Percentiles rank a stretch among this genome's conserved stretches.
phyloP scores from a whole-genome alignment of 169 alveolate genomes.

The Eimeria praecox region DNA sequence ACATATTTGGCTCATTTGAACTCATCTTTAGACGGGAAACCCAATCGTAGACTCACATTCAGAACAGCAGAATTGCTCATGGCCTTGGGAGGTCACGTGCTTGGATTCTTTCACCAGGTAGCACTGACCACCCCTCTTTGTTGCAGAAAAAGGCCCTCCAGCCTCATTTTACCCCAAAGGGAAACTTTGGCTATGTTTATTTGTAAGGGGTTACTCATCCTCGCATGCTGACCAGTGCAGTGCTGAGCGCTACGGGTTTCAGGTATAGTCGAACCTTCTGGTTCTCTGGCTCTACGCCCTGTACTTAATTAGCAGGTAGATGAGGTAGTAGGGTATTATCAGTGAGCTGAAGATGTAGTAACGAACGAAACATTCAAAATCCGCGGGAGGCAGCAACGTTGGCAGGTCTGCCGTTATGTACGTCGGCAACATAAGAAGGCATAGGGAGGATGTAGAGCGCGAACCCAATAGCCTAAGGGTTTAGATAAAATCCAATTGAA shows the following conservation, averaged over 20 bases:
- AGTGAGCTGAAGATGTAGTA: background rate
- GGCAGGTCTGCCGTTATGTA: background rate
- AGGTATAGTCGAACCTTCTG: too few relatives aligned
- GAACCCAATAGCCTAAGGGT: too few relatives aligned
- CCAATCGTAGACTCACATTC: background rate
- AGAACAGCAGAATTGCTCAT: background rate
- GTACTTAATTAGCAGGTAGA: too few relatives aligned
- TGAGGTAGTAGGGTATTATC: background rate
- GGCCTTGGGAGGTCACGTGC: background rate
- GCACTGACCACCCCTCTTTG: background rate
- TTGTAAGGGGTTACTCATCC: background rate
- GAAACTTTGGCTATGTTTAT: background rate
- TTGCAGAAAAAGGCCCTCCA: background rate
- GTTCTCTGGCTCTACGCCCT: too few relatives aligned
- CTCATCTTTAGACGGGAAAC: background rate
- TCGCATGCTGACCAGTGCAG: too few relatives aligned
- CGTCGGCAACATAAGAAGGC: too few relatives aligned
- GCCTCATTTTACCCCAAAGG: too few relatives aligned
- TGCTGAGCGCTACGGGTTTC: too few relatives aligned
- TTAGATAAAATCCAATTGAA: too few relatives aligned
- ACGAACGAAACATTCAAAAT: background rate
- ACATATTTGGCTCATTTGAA: background rate
- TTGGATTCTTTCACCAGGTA: background rate
- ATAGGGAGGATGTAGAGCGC: too few relatives aligned
- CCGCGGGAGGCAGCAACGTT: background rate